phyloP scores from a whole-genome alignment of 2,329 filamentous ascomycete genomes.

The Fusarium euwallaceae region DNA sequence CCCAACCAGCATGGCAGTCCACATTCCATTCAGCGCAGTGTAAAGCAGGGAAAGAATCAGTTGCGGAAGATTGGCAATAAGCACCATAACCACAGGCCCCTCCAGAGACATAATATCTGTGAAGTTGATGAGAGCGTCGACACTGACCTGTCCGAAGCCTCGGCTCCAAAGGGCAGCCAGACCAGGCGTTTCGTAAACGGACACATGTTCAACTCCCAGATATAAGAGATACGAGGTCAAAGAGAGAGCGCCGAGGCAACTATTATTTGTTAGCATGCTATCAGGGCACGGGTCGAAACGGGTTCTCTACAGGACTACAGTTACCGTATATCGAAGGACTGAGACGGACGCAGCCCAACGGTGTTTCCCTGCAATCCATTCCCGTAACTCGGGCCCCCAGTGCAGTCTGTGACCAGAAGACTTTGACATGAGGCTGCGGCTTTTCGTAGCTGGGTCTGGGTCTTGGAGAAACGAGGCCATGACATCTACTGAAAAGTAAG shows the following conservation, averaged over 20 bases:
- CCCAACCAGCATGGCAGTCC: conserved; percentile 1
- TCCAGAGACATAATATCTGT: background rate
- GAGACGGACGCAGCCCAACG: background rate
- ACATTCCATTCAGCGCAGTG: background rate
- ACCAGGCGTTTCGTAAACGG: background rate
- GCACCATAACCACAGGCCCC: background rate
- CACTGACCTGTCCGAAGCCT: background rate
- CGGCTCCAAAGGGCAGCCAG: background rate
- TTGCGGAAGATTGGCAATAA: conserved; percentile 1
- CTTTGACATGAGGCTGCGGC: background rate
- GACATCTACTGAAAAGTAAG: background rate
- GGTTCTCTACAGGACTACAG: background rate
- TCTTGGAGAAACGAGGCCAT: background rate
- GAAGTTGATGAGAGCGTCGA: background rate
- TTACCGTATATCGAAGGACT: background rate
- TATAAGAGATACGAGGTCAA: background rate
- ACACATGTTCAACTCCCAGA: background rate
- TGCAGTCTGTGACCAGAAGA: background rate
- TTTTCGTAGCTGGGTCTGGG: background rate
- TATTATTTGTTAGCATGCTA: background rate
- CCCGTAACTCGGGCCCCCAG: background rate
- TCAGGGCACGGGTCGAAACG: background rate
- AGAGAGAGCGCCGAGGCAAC: background rate
- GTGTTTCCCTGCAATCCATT: background rate
- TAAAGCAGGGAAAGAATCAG: conserved; percentile 1